Base-by-base conservation (phyloP, 495 filamentous ascomycete species). In the Pyrenula aspistea region DNA sequence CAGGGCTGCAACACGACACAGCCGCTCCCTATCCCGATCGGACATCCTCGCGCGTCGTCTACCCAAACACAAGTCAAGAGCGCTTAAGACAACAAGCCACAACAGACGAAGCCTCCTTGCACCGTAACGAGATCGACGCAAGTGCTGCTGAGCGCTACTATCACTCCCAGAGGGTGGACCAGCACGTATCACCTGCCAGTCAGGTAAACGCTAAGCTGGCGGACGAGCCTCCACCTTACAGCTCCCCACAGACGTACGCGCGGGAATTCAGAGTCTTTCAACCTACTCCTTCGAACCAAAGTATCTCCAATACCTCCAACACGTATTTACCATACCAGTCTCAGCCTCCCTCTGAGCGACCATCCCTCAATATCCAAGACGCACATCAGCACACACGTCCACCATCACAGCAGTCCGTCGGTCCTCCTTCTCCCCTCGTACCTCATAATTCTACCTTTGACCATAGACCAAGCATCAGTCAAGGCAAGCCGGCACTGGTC, bases 371-470 rank as follows among this genome's bases (percentile, higher is more conserved):
- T 24, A 52, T 52, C 10, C 50, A 52, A 20, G 50, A 52, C 22
- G 19, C 50, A 21, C 20, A 52, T 52, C 50, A 24, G 20, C 19
- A 20, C 50, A 52, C 4, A 51, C 67, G 71, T 47, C 83, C 85
- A 66, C 68, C 83, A 57, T 86, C 83, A 63, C 78, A 77, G 68
- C 83, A 86, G 54, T 81, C 79, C 51, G 71, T 76, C 56, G 70
- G 67, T 53, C 67, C 68, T 25, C 68, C 62, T 51, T 73, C 71
- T 50, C 70, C 69, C 25, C 56, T 67, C n/a, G 61, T 50, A 53
- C 59, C 59, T 2, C 62, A 65, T 24, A 58, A 19, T 52, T 36
- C 56, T 58, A 65, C 59, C 63, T 65, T 55, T 49, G 54, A 56
- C 25, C 19, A 12, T 20, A 51, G 19, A 10, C 54, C 51, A 31